Conservation (phyloP, 1,284 basidiomycete species). For the Leucoagaricus sp. region DNA sequence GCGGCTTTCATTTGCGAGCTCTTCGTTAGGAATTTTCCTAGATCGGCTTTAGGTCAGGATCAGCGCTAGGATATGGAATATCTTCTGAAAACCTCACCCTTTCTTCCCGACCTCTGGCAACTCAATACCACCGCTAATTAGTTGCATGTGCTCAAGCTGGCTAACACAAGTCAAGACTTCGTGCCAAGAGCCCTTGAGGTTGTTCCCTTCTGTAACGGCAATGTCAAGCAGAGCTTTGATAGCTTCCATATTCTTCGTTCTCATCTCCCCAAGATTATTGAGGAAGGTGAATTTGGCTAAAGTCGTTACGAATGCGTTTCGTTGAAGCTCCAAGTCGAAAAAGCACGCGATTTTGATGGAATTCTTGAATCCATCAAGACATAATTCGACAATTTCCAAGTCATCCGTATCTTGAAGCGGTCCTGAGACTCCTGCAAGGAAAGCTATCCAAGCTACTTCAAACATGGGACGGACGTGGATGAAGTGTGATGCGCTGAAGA, state of each 20-base stretch:
- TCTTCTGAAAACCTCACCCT: conserved; percentile 52
- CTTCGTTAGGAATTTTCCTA: conserved; percentile 82
- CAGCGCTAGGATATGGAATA: not conserved
- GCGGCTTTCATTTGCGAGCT: conserved; percentile 94
- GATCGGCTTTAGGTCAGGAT: conserved; percentile 44
- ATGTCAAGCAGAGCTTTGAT: conserved; percentile 93
- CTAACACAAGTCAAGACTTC: conserved; percentile 95
- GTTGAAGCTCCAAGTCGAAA: conserved; percentile 93
- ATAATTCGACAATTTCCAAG: conserved; percentile 88
- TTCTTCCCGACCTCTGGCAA: conserved; percentile 80
- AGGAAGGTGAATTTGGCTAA: conserved; percentile 96
- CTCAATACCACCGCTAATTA: conserved; percentile 87
- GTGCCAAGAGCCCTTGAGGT: conserved; percentile 93
- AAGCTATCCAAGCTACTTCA: conserved; percentile 97
- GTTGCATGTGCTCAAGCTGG: conserved; percentile 96
- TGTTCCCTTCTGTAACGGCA: conserved; percentile 91
- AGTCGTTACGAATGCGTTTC: conserved; percentile 97
- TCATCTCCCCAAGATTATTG: conserved; percentile 97
- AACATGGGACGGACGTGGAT: conserved; percentile 98
- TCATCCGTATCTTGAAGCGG: conserved; percentile 93
- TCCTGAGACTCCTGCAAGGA: conserved; percentile 90
- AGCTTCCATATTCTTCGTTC: conserved; percentile 97
- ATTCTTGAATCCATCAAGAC: conserved; percentile 91
- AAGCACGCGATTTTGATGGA: conserved; percentile 93
- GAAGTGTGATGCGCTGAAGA: conserved; percentile 93